phyloP scores from a whole-genome alignment of 495 filamentous ascomycete genomes.

The Xylaria grammica region DNA sequence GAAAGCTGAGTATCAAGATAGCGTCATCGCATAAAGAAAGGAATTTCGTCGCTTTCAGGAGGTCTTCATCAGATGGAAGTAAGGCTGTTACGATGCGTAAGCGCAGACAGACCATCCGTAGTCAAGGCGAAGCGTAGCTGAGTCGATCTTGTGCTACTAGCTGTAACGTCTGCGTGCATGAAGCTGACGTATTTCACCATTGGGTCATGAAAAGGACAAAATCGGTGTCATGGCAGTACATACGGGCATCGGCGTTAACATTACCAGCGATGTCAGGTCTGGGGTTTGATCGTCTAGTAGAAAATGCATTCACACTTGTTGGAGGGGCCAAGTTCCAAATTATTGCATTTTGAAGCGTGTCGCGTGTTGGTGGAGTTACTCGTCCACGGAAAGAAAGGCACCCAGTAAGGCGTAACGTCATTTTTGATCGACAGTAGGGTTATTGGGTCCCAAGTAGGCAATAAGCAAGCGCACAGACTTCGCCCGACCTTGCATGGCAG shows the following conservation, averaged over 20 bases:
- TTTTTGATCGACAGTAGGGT: slow-evolving; percentile 35
- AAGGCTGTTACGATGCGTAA: not conserved
- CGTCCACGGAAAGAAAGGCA: slow-evolving; percentile 5
- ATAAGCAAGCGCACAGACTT: slow-evolving; percentile 10
- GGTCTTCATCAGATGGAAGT: not conserved
- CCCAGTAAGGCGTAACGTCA: slow-evolving; percentile 27
- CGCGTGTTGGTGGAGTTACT: slow-evolving; percentile 19
- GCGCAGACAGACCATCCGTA: not conserved
- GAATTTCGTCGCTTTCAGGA: not conserved
- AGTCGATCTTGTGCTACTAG: slow-evolving; percentile 4
- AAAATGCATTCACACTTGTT: slow-evolving; percentile 1
- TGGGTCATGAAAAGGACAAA: not conserved
- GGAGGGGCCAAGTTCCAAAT: slow-evolving; percentile 1
- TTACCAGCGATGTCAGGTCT: not conserved
- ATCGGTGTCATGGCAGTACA: not conserved
- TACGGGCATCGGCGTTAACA: not conserved
- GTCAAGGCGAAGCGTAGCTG: slow-evolving; percentile 10
- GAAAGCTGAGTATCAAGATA: not conserved
- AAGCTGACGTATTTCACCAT: not conserved
- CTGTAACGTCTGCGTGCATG: not conserved
- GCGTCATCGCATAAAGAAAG: not conserved
- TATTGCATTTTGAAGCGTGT: slow-evolving; percentile 6
- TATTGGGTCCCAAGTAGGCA: not conserved
- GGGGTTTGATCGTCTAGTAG: slow-evolving; percentile 16
- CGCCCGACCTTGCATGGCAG: slow-evolving; percentile 25